phyloP scores from a whole-genome alignment of 495 filamentous ascomycete species.

The Penicillium coprophilum region DNA sequence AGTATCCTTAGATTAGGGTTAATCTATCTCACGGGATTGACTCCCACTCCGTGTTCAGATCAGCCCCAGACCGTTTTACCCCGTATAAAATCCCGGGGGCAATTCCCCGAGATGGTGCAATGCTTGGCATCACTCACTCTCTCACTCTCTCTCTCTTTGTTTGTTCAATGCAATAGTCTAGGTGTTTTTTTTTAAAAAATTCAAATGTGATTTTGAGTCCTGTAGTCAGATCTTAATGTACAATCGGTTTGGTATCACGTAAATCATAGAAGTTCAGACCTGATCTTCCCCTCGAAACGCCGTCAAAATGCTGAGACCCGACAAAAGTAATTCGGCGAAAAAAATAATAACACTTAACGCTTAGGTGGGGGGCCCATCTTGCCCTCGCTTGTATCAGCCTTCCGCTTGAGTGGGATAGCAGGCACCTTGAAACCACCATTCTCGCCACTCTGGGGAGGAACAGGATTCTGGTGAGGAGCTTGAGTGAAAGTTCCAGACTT shows the following conservation, averaged over 20 bases:
- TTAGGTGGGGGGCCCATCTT: constrained; percentile 46
- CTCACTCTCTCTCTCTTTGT: too few species aligned
- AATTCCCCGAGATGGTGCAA: background rate
- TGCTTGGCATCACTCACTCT: background rate
- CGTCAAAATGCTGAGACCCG: constrained; percentile 21
- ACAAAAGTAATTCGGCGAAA: constrained; percentile 11
- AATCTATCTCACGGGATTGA: background rate
- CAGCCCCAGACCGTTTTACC: background rate
- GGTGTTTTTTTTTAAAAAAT: background rate
- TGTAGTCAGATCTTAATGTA: constrained; percentile 7
- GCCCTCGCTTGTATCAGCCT: constrained; percentile 43
- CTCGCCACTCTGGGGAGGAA: constrained; percentile 24
- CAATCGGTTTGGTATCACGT: constrained; percentile 27
- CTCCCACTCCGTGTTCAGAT: background rate
- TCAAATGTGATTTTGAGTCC: background rate
- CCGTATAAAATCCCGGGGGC: background rate
- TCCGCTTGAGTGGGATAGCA: constrained; percentile 45
- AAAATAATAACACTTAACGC: constrained; percentile 24
- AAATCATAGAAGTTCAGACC: constrained; percentile 9
- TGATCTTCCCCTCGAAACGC: constrained; percentile 19
- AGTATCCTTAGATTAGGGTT: too few species aligned
- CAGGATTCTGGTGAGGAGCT: constrained; percentile 56
- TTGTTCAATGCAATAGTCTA: too few species aligned
- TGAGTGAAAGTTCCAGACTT: constrained; percentile 95
- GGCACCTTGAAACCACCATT: constrained; percentile 55